Evolutionary conservation across 441 rosid genomes (phyloP), one percentile per base, ranked within the genome.

Genomic region (Croton laevigatus): DNA sequence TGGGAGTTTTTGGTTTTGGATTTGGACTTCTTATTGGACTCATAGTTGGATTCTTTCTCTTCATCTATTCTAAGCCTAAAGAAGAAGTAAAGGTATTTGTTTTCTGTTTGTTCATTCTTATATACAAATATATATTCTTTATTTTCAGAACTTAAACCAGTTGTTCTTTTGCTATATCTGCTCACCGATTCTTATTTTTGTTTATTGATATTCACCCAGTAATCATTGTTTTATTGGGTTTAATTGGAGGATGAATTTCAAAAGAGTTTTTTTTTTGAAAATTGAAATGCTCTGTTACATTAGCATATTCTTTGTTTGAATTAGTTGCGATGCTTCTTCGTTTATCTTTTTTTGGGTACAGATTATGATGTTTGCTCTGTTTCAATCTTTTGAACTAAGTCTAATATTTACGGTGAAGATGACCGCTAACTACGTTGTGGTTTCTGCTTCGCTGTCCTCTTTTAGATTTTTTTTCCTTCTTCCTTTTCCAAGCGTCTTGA

Each of bases 11-110:
- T 68, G 89, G 91, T 62, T 87, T 84, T 78, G 82, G 76, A 27
- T 73, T 84, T 53, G 91, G 88, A 65, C 61, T 82, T 65, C 80
- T 84, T n/a, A 8, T 81, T 61, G 89, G 97, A 32, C 85, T 91
- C 68, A 14, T 84, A 66, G 17, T 84, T 46, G 97, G 97, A 1
- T 91, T 89, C 82, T 80, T 79, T 75, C 65, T 84, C 76, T 85
- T 91, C 74, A 23, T 91, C 20, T 90, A 89, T 73, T 88, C 92
- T 45, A 72, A 80, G 42, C 96, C 94, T 34, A 27, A 27, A 27
- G 40, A 71, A 20, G 78, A 81, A 58, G 77, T 80, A 36, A 69
- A 87, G 90, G 95, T 87, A 76, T 40, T 0, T 49, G 22, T 4
- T 37, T 20, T 7, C 27, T 32, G 3, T n/a, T 58, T 57, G 3